Percentiles rank a stretch among this genome's conserved stretches.
phyloP scores from a whole-genome alignment of 2,329 filamentous ascomycete genomes.

The Aspergillus thermomutatus region DNA sequence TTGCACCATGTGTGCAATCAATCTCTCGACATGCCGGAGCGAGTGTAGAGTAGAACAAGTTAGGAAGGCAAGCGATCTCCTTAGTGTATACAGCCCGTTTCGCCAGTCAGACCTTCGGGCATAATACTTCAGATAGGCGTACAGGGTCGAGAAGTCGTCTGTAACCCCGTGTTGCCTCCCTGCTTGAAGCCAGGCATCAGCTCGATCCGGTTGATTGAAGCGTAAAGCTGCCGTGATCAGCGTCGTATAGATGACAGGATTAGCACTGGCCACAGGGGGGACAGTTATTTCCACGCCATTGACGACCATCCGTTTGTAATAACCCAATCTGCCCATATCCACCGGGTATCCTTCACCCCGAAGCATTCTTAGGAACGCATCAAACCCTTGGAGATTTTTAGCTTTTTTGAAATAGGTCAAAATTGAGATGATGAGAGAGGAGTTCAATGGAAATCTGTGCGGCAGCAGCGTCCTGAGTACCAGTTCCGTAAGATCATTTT shows the following conservation, averaged over 20 bases:
- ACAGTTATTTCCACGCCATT: slow-evolving; percentile 37
- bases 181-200: slow-evolving; percentile 39
- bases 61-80: slow-evolving; percentile 35
- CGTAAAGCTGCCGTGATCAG: slow-evolving; percentile 37
- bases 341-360: slow-evolving; percentile 33
- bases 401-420: slow-evolving; percentile 38
- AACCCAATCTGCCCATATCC: slow-evolving; percentile 27
- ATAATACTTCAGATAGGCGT: slow-evolving; percentile 38
- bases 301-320: slow-evolving; percentile 25
- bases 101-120: slow-evolving; percentile 35
- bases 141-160: slow-evolving; percentile 36
- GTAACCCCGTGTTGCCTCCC: slow-evolving; percentile 34
- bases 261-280: slow-evolving; percentile 32
- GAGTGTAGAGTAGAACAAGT: slow-evolving; percentile 31
- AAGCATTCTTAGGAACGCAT: slow-evolving; percentile 37
- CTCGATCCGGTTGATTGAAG: slow-evolving; percentile 40
- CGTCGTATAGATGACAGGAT: slow-evolving; percentile 32
- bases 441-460: slow-evolving; percentile 34
- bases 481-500: slow-evolving; percentile 40
- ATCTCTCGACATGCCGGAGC: slow-evolving; percentile 26
- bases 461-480: slow-evolving; percentile 37
- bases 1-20: slow-evolving; percentile 38
- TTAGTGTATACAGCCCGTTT: slow-evolving; percentile 30
- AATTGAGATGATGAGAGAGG: slow-evolving; percentile 35
- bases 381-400: slow-evolving; percentile 40